Conservation (phyloP, 1,284 basidiomycete species). For the Ceratobasidium papillatum region DNA sequence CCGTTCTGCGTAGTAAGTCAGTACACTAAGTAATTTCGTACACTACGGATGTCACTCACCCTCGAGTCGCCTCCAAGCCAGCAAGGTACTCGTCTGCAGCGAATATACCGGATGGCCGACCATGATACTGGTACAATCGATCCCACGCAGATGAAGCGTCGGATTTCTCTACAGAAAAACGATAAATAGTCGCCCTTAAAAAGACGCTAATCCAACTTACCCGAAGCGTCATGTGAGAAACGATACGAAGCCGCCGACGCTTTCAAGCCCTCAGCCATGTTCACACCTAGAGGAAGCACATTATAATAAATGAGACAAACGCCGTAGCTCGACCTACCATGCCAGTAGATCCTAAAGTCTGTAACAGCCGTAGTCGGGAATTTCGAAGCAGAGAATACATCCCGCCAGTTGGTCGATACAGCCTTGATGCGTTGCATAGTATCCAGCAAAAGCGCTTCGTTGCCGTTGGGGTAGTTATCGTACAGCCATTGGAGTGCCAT, state of each 20-base stretch:
- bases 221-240: conserved; percentile 67
- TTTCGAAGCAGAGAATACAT: conserved; percentile 21
- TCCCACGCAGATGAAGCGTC: conserved; percentile 65
- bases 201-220: conserved; percentile 48
- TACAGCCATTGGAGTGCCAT: conserved; percentile 37
- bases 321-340: background rate
- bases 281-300: conserved; percentile 51
- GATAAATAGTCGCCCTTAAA: background rate
- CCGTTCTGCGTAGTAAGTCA: conserved; percentile 53
- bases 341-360: conserved; percentile 34
- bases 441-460: conserved; percentile 18
- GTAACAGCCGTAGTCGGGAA: conserved; percentile 24
- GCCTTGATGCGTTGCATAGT: conserved; percentile 38
- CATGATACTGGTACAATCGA: conserved; percentile 66
- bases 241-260: conserved; percentile 64
- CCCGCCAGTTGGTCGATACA: conserved; percentile 19
- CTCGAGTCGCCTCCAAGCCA: conserved; percentile 63
- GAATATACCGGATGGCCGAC: conserved; percentile 66
- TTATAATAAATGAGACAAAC: too few species aligned
- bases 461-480: conserved; percentile 20
- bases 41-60: conserved; percentile 52
- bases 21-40: background rate
- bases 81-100: conserved; percentile 68
- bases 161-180: conserved; percentile 58
- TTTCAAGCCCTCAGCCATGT: conserved; percentile 67